A percentile compares a stretch with the other conserved stretches of the same genome.
These are phyloP conservation scores for Alternaria angustiovoidea DNA, from an alignment of 2,329 filamentous ascomycete genomes.

Conservation along the genomic window DNA sequence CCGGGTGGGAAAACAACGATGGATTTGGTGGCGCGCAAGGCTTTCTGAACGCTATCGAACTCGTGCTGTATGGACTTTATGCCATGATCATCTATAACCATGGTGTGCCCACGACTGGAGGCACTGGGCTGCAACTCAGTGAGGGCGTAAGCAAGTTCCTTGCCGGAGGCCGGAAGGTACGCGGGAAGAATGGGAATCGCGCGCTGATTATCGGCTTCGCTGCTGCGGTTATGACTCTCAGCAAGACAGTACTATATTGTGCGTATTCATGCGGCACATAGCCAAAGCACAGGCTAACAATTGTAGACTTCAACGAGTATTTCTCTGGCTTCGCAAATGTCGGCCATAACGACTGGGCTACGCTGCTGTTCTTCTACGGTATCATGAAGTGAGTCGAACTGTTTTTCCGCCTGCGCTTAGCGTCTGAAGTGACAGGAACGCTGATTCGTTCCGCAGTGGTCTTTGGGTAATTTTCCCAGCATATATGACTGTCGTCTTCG, in stretches of 20 bases:
- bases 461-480: conserved; percentile 70
- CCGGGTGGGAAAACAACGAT: conserved; percentile 69
- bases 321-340: conserved; percentile 68
- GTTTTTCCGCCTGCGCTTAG: not conserved
- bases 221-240: conserved; percentile 69
- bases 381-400: conserved; percentile 68
- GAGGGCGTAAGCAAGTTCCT: conserved; percentile 55
- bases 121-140: conserved; percentile 50
- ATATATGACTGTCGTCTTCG: conserved; percentile 69
- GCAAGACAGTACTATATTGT: conserved; percentile 75
- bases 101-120: conserved; percentile 45
- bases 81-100: conserved; percentile 61
- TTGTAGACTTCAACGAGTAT: conserved; percentile 66
- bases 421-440: not conserved
- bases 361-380: conserved; percentile 67
- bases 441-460: conserved; percentile 55
- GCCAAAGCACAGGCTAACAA: conserved; percentile 15
- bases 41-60: conserved; percentile 73
- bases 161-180: conserved; percentile 60
- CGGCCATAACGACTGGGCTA: conserved; percentile 65
- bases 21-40: conserved; percentile 83
- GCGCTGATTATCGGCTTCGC: conserved; percentile 68
- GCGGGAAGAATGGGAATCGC: conserved; percentile 61
- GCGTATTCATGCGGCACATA: conserved; percentile 39
- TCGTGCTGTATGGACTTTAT: conserved; percentile 69